Percentiles rank a stretch among this genome's conserved stretches.
phyloP scores from a whole-genome alignment of 1,139 yeast species.

The Suhomyces terraborum region DNA sequence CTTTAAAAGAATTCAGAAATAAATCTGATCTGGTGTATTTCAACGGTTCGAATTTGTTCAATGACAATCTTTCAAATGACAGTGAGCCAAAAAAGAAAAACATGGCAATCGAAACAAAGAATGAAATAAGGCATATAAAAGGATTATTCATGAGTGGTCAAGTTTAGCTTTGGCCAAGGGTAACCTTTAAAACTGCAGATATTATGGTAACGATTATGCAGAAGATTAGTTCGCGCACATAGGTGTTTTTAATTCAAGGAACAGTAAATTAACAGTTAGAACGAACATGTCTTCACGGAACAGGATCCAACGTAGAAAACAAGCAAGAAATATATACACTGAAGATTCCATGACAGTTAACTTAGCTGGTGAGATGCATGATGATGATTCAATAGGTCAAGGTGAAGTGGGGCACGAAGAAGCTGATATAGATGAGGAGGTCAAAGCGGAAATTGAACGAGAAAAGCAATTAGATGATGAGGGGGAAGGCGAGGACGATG shows the following conservation, averaged over 20 bases:
- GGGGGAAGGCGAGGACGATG: background rate
- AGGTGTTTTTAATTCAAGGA: no score
- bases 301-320: background rate
- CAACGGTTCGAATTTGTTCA: constrained; percentile 33
- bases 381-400: background rate
- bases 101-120: constrained; percentile 39
- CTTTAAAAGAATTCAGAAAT: constrained; percentile 40
- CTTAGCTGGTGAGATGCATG: no score
- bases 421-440: constrained; percentile 2
- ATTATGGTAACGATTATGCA: no score
- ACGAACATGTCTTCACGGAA: background rate
- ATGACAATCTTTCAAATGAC: constrained; percentile 16
- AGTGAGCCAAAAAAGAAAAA: constrained; percentile 28
- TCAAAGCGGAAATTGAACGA: constrained; percentile 18
- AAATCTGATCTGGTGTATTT: constrained; percentile 43
- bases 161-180: constrained; percentile 23
- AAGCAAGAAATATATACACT: background rate
- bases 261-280: no score
- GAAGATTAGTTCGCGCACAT: no score
- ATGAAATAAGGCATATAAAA: constrained; percentile 46
- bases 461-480: constrained; percentile 7
- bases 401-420: background rate
- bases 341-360: background rate
- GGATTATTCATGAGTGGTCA: constrained; percentile 51
- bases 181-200: no score